Evolutionary conservation across 345 rosid species (phyloP).

Genomic region (Aethionema arabicum): DNA sequence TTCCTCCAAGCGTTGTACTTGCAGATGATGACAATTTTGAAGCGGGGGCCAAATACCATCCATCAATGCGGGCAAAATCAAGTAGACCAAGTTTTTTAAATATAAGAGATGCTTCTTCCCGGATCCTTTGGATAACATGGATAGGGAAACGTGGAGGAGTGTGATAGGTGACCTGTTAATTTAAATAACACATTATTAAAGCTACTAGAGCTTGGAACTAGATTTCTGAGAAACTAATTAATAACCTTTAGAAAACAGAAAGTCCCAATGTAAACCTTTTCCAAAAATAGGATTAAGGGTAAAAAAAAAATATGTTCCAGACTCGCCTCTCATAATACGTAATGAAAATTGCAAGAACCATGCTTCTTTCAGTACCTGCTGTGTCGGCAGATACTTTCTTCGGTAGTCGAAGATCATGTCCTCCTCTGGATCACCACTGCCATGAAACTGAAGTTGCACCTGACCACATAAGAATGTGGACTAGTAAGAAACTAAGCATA

Average conservation of each 20-base stretch:
- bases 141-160: slow-evolving; percentile 94
- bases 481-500: slow-evolving; percentile 14
- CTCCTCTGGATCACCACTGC: slow-evolving; percentile 57
- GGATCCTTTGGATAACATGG: slow-evolving; percentile 63
- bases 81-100: slow-evolving; percentile 70
- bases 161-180: slow-evolving; percentile 81
- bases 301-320: slow-evolving; percentile 18
- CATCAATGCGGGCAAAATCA: slow-evolving; percentile 95
- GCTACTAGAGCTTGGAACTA: slow-evolving; percentile 22
- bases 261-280: background rate
- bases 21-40: slow-evolving; percentile 42
- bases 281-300: slow-evolving; percentile 17
- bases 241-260: slow-evolving; percentile 4
- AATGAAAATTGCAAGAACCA: slow-evolving; percentile 22
- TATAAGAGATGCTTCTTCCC: slow-evolving; percentile 78
- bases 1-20: slow-evolving; percentile 45
- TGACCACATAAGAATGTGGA: slow-evolving; percentile 39
- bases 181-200: slow-evolving; percentile 8
- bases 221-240: slow-evolving; percentile 11
- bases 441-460: slow-evolving; percentile 88
- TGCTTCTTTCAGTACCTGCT: slow-evolving; percentile 56
- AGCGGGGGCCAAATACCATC: slow-evolving; percentile 81
- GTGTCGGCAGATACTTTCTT: slow-evolving; percentile 94
- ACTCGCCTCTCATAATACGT: background rate
- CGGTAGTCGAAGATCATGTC: slow-evolving; percentile 87